Conservation (phyloP, 352 stramenopile species). For the Phytopythium montanum region DNA sequence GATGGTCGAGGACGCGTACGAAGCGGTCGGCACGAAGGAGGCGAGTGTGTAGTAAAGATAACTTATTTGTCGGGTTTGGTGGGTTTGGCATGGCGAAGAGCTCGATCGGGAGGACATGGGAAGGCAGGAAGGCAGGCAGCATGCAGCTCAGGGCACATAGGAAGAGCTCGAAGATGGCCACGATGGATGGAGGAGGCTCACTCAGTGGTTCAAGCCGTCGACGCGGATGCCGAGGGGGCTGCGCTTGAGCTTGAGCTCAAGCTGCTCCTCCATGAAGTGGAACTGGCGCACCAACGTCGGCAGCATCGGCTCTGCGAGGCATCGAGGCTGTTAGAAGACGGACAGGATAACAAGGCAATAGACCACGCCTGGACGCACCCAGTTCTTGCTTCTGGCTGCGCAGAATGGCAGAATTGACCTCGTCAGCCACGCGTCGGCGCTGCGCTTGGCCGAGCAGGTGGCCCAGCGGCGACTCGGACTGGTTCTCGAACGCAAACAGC, state of each 20-base stretch:
- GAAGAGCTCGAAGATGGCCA: neutral
- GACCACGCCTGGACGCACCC: conserved; percentile 24
- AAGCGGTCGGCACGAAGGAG: conserved; percentile 12
- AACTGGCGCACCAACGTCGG: conserved; percentile 77
- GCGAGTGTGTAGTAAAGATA: conserved; percentile 16
- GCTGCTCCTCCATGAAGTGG: conserved; percentile 74
- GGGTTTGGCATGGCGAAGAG: neutral
- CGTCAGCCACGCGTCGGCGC: conserved; percentile 58
- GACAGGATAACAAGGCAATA: no score
- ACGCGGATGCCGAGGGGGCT: conserved; percentile 41
- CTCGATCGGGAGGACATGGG: neutral
- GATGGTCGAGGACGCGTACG: conserved; percentile 47
- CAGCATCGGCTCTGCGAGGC: conserved; percentile 52
- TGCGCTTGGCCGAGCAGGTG: conserved; percentile 61
- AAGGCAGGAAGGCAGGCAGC: neutral
- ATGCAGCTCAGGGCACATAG: conserved; percentile 4
- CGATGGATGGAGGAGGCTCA: neutral
- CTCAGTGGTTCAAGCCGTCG: conserved; percentile 29
- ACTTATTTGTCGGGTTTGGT: conserved; percentile 38
- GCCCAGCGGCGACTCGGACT: conserved; percentile 44
- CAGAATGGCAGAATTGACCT: conserved; percentile 75
- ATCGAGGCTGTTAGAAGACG: neutral
- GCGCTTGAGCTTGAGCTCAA: conserved; percentile 58
- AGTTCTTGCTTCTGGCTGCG: conserved; percentile 72
- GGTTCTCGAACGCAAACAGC: conserved; percentile 72